These are phyloP conservation scores for Pachyrhizus erosus DNA, from an alignment of 306 rosid species.

Conservation along the genomic window DNA sequence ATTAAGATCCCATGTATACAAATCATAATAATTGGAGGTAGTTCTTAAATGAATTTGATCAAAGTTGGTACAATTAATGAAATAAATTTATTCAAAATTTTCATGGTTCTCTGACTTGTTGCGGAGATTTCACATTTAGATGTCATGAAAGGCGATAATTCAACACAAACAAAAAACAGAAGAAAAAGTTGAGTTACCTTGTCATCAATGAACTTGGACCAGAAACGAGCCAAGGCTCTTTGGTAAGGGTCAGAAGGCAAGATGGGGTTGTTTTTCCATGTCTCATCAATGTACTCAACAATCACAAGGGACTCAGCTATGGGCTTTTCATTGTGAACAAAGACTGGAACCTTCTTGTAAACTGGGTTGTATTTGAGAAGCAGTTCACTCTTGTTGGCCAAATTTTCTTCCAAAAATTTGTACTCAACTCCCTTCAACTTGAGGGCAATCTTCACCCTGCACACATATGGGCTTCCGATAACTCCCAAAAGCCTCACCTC, in stretches of 20 bases:
- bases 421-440: slow-evolving; percentile 21
- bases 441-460: slow-evolving; percentile 56
- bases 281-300: slow-evolving; percentile 62
- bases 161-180: background rate
- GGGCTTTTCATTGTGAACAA: slow-evolving; percentile 56
- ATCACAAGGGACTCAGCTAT: slow-evolving; percentile 64
- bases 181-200: slow-evolving; percentile 50
- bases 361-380: slow-evolving; percentile 65
- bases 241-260: slow-evolving; percentile 40
- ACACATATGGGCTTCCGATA: slow-evolving; percentile 55
- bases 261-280: slow-evolving; percentile 52
- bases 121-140: background rate
- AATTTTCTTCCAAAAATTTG: slow-evolving; percentile 50
- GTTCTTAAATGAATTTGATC: too few species aligned
- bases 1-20: too few species aligned
- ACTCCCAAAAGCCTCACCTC: slow-evolving; percentile 50
- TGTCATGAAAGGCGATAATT: background rate
- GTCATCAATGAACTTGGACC: slow-evolving; percentile 64
- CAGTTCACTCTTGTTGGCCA: slow-evolving; percentile 46
- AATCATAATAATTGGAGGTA: too few species aligned
- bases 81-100: too few species aligned
- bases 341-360: slow-evolving; percentile 59
- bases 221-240: slow-evolving; percentile 62
- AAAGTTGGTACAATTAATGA: too few species aligned
- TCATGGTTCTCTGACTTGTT: too few species aligned